Evolutionary conservation across 768 basidiomycete species (phyloP), one percentile per base, ranked within the genome.

Genomic region (Favolaschia claudopus): DNA sequence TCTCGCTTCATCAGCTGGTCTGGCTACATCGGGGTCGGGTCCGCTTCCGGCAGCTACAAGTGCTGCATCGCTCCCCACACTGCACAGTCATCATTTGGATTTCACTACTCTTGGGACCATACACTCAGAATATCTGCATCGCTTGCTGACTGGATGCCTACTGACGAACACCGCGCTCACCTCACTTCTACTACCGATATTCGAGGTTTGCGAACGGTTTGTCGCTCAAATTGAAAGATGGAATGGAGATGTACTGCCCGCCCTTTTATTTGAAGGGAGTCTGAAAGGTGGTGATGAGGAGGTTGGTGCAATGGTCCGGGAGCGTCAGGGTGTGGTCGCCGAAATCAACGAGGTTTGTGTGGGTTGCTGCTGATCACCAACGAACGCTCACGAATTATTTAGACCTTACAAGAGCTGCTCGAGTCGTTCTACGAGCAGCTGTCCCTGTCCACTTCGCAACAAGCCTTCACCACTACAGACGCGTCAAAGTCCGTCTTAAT

Each of bases 191-290:
- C 85, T 87, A 17, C 81, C 86, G 29, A 87, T 96, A 54, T 78
- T 96, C 46, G 92, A 93, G 63, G 80, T 90, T 9, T 96, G 93
- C 70, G 93, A 93, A 69, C 82, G 87, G 9, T 93, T 96, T 69
- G 89, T 89, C n/a, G 93, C 86, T 7, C 87, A 93, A 62, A 85
- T 96, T 0, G 95, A 96, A 72, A 78, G 94, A 49, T 97, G 95
- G 95, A 93, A 93, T 13, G 94, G 94, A 0, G 93, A 96, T 69
- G 86, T 96, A 9, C 76, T 96, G 3, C 95, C 95, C 13, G 92
- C 89, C 0, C 77, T 96, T 42, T 72, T 96, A 36, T 89, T 87
- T 61, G 94, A 95, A 69, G 92, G 92, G 14, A 92, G 89, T 68
- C 67, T 93, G 46, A 79, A 79, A 27, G 81, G 84, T 7, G 83